Evolutionary conservation across 306 rosid genomes (phyloP).

Genomic region (Prunus mira): DNA sequence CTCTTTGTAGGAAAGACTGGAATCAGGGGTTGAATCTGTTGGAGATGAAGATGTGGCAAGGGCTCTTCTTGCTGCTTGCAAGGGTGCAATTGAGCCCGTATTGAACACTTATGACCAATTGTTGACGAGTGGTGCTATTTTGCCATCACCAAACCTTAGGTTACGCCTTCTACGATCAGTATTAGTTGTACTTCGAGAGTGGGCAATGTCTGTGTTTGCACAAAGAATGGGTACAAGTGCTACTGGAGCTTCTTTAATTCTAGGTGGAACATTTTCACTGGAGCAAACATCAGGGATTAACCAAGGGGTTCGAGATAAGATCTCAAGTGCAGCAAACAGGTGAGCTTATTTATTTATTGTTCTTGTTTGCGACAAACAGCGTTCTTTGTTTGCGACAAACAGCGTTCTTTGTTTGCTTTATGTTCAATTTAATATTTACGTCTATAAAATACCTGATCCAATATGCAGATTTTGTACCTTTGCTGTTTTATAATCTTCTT

Average conservation of each 20-base stretch:
- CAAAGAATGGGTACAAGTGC: slow-evolving; percentile 67
- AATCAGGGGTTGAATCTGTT: slow-evolving; percentile 67
- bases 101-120: slow-evolving; percentile 84
- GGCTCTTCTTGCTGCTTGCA: slow-evolving; percentile 88
- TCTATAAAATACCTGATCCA: background rate
- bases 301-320: slow-evolving; percentile 93
- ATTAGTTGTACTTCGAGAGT: slow-evolving; percentile 81
- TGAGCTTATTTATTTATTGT: slow-evolving; percentile 25
- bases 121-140: slow-evolving; percentile 75
- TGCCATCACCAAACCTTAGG: slow-evolving; percentile 85
- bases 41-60: slow-evolving; percentile 96
- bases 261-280: slow-evolving; percentile 72
- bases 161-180: slow-evolving; percentile 90
- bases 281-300: slow-evolving; percentile 56
- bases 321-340: slow-evolving; percentile 93
- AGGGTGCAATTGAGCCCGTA: slow-evolving; percentile 93
- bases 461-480: too few species aligned
- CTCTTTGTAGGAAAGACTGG: slow-evolving; percentile 71
- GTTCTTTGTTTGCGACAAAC: background rate
- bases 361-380: background rate
- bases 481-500: too few species aligned
- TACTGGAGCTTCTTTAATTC: slow-evolving; percentile 58
- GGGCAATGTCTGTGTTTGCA: slow-evolving; percentile 84
- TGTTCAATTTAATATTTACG: background rate
- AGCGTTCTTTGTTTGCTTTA: background rate